Evolutionary conservation across 2,329 filamentous ascomycete species (phyloP), one percentile per base, ranked within the genome.

Genomic region (Cordyceps javanica): DNA sequence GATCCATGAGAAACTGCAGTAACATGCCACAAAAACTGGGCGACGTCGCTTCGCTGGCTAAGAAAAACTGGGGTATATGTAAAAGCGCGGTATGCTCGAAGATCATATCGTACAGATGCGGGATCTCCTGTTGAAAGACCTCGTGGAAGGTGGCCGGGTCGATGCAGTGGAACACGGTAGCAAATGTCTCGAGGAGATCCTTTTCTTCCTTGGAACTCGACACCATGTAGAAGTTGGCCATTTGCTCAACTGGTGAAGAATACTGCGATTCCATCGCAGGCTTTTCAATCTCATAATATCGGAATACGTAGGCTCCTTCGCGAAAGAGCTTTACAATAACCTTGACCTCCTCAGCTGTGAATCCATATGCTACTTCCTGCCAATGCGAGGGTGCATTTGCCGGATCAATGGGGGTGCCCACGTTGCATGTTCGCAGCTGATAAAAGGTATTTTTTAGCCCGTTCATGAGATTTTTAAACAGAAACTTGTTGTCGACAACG

Each of bases 1-100:
- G 89, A 65, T 93, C 89, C 94, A 99, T 99, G 60, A 99, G 78
- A 69, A 99, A 99, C 63, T 96, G 91, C 49, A 99, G 77, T 26
- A 99, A 84, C 94, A 99, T 97, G 39, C 95, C 94, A 61, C 92
- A 96, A 72, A 99, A 99, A 62, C 91, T 95, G 1, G 94, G 92
- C 26, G 92, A 97, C 0, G 95, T 99, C 5, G 93, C 93, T 75
- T 99, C 94, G 66, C 92, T 97, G n/a, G 95, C 94, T 53, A 99
- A 83, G 73, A 99, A 94, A 72, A 97, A 99, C 68, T 99, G 94
- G 7, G 94, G 93, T 58, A 99, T 90, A 71, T 99, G 94, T 53
- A 99, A 80, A 39, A 99, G 80, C 26, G 91, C 90, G 2, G 91
- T 91, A 72, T 99, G 94, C 69, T 97, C 91, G 69, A 97, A 96